Conservation (phyloP, 306 rosid genomes). For the Glycine soja region DNA sequence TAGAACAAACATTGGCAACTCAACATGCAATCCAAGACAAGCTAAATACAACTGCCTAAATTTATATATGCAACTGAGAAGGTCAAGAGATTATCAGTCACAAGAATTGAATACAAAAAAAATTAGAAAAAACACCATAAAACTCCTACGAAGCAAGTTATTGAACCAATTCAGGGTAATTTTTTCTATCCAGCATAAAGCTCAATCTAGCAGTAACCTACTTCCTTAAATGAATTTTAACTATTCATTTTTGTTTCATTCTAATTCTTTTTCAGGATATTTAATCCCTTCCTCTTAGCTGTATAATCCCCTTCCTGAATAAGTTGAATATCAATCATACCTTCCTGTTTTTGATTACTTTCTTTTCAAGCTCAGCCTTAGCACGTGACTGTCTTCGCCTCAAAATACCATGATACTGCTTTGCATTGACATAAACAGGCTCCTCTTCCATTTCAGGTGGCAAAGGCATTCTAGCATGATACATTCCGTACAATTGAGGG, state of each 20-base stretch:
- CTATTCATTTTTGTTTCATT: conserved; percentile 29
- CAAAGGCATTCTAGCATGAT: conserved; percentile 83
- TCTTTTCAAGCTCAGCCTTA: conserved; percentile 84
- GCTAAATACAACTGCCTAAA: neutral
- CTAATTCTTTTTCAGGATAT: neutral
- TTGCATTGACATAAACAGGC: conserved; percentile 93
- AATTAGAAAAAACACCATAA: neutral
- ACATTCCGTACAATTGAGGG: conserved; percentile 67
- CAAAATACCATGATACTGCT: conserved; percentile 93
- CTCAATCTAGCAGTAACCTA: neutral
- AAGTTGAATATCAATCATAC: conserved; percentile 48
- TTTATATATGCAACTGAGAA: neutral
- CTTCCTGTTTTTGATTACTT: conserved; percentile 74
- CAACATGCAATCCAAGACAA: too few species aligned
- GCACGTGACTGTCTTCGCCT: conserved; percentile 93
- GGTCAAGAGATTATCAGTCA: neutral
- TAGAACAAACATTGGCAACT: too few species aligned
- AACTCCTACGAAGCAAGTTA: neutral
- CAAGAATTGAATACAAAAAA: neutral
- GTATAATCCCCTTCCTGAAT: neutral
- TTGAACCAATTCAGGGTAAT: neutral
- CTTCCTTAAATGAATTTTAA: neutral
- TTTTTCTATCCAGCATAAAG: conserved; percentile 8
- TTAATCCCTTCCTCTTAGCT: neutral
- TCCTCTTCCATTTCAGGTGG: conserved; percentile 91